These are phyloP conservation scores for Aspergillus ruber DNA, from an alignment of 2,329 filamentous ascomycete genomes.

Conservation along the genomic window DNA sequence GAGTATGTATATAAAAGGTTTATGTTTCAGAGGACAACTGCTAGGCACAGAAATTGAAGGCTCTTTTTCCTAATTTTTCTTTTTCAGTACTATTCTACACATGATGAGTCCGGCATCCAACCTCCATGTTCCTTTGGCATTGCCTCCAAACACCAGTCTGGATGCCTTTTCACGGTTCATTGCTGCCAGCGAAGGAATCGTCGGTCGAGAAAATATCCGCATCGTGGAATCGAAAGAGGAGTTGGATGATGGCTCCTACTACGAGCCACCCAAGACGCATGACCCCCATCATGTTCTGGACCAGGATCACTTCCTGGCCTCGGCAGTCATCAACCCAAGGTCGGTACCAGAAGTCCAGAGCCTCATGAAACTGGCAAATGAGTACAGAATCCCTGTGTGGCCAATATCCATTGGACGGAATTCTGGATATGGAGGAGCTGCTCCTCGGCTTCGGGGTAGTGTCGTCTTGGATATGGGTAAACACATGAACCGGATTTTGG, in stretches of 20 bases:
- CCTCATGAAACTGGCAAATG: slow-evolving; percentile 18
- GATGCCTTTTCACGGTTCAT: not conserved
- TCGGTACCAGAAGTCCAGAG: slow-evolving; percentile 9
- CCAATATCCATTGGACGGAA: slow-evolving; percentile 39
- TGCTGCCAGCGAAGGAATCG: slow-evolving; percentile 7
- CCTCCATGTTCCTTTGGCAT: slow-evolving; percentile 4
- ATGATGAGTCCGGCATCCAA: not conserved
- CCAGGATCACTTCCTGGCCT: slow-evolving; percentile 41
- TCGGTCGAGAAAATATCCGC: slow-evolving; percentile 19
- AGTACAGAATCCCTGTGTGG: slow-evolving; percentile 28
- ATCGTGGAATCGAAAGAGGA: slow-evolving; percentile 12
- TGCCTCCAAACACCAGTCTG: slow-evolving; percentile 14
- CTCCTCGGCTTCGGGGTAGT: slow-evolving; percentile 40
- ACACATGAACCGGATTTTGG: slow-evolving; percentile 47
- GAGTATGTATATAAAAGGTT: no score
- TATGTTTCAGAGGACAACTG: no score
- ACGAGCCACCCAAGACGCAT: slow-evolving; percentile 32
- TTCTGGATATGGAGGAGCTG: slow-evolving; percentile 47
- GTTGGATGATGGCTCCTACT: slow-evolving; percentile 19
- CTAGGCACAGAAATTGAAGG: no score
- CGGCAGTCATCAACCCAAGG: slow-evolving; percentile 30
- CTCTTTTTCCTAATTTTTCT: no score
- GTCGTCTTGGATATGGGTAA: slow-evolving; percentile 42
- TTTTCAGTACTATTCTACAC: no score
- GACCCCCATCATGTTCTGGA: slow-evolving; percentile 37